A percentile compares a stretch with the other conserved stretches of the same genome.
Conservation (phyloP, 768 basidiomycete genomes). For the Erythrobasidium yunnanense region DNA sequence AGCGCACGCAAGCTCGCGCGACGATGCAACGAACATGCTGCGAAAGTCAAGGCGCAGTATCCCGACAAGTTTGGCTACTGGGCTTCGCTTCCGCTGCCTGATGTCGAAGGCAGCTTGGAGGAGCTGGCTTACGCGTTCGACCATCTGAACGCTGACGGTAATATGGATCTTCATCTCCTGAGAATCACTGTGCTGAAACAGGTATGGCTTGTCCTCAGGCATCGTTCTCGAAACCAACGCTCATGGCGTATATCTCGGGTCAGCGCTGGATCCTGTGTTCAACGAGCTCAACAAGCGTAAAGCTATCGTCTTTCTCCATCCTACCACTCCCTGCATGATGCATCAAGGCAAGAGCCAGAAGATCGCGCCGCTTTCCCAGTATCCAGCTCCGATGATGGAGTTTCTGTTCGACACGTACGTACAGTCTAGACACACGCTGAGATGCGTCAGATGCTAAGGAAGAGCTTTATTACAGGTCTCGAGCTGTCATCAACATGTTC, state of each 20-base stretch:
- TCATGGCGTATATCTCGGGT: not conserved
- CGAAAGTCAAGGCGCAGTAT: not conserved
- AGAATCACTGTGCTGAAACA: no score
- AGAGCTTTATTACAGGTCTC: no score
- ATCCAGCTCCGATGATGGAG: constrained; percentile 15
- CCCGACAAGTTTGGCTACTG: not conserved
- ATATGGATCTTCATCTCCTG: not conserved
- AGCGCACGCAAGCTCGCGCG: not conserved
- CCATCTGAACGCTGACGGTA: constrained; percentile 7
- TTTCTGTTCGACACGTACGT: constrained; percentile 11
- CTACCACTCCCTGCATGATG: constrained; percentile 12
- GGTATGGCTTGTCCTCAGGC: not conserved
- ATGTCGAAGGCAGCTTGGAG: constrained; percentile 1
- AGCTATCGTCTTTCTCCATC: constrained; percentile 11
- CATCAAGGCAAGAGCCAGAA: not conserved
- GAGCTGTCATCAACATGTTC: constrained; percentile 13
- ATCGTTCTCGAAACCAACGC: not conserved
- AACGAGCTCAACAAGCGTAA: constrained; percentile 3
- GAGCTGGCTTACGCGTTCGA: not conserved
- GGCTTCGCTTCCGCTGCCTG: constrained; percentile 1
- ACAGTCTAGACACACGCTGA: no score
- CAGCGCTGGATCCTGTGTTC: not conserved
- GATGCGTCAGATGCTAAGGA: no score
- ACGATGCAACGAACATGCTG: not conserved
- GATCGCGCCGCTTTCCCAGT: constrained; percentile 3